Evolutionary conservation across 2,329 filamentous ascomycete species (phyloP).

Genomic region (Diplodia sapinea): DNA sequence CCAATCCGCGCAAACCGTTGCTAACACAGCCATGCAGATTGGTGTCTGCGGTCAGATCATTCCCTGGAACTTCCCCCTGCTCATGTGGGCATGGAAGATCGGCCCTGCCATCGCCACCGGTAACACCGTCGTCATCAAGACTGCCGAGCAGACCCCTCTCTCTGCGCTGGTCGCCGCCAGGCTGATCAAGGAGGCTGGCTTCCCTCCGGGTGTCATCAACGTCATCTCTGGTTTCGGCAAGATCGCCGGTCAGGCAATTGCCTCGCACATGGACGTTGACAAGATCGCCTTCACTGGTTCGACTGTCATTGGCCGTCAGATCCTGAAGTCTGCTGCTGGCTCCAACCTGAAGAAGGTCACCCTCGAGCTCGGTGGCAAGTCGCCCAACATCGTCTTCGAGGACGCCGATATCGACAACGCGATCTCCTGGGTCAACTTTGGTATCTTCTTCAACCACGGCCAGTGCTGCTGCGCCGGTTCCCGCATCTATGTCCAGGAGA

Average conservation of each 20-base stretch:
- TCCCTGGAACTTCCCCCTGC: conserved; percentile 85
- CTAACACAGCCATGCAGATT: conserved; percentile 53
- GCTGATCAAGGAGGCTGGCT: conserved; percentile 76
- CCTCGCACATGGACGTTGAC: conserved; percentile 79
- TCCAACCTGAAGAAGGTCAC: conserved; percentile 85
- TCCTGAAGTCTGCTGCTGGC: conserved; percentile 79
- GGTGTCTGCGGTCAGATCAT: conserved; percentile 88
- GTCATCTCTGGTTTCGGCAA: conserved; percentile 79
- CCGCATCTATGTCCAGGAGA: conserved; percentile 84
- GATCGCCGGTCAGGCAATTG: conserved; percentile 76
- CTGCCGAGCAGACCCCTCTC: conserved; percentile 77
- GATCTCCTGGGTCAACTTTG: conserved; percentile 76
- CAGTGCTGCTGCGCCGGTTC: conserved; percentile 76
- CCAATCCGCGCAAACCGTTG: background rate
- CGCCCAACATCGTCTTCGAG: conserved; percentile 79
- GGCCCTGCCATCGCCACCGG: conserved; percentile 74
- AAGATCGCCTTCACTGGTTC: conserved; percentile 85
- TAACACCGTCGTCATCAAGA: conserved; percentile 76
- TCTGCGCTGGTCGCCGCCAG: conserved; percentile 69
- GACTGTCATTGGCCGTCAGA: conserved; percentile 72
- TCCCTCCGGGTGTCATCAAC: conserved; percentile 79
- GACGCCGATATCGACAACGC: conserved; percentile 79
- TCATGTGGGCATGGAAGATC: conserved; percentile 86
- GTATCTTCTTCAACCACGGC: conserved; percentile 65
- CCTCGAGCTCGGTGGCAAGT: conserved; percentile 80